These are phyloP conservation scores for Xylaria sp. DNA, from an alignment of 2,329 filamentous ascomycete species.

Conservation along the genomic window DNA sequence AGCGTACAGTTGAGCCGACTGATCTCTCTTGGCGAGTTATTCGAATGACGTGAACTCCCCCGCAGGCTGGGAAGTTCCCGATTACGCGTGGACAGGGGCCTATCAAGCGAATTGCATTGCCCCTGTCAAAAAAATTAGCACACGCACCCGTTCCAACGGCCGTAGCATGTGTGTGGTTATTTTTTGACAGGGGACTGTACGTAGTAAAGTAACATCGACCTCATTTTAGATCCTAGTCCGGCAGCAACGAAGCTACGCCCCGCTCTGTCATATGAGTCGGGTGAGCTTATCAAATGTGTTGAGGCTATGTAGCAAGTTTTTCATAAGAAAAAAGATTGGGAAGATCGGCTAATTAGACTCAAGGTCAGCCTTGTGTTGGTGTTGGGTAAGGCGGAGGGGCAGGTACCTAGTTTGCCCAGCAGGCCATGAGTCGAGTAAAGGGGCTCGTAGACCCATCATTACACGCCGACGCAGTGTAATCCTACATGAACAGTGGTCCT, in stretches of 20 bases:
- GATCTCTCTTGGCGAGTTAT: background rate
- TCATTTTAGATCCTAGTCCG: background rate
- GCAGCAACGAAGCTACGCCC: background rate
- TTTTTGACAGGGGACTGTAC: too few relatives aligned
- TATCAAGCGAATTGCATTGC: too few relatives aligned
- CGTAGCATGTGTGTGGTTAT: too few relatives aligned
- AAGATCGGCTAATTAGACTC: background rate
- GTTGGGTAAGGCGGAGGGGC: background rate
- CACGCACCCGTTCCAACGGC: too few relatives aligned
- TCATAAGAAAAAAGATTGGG: background rate
- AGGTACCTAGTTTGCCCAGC: background rate
- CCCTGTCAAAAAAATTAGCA: too few relatives aligned
- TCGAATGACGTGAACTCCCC: conserved; percentile 3
- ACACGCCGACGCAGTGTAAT: background rate
- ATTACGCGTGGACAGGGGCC: background rate
- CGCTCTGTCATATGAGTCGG: background rate
- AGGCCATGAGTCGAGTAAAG: background rate
- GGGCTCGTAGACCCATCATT: background rate
- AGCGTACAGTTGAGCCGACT: conserved; percentile 2
- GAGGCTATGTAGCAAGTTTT: background rate
- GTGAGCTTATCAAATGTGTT: background rate
- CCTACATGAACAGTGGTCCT: background rate
- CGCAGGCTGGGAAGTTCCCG: conserved; percentile 13
- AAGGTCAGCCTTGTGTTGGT: background rate
- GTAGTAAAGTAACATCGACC: background rate